Evolutionary conservation across 2,329 filamentous ascomycete genomes (phyloP).

Genomic region (Chaetothyriales sp.): DNA sequence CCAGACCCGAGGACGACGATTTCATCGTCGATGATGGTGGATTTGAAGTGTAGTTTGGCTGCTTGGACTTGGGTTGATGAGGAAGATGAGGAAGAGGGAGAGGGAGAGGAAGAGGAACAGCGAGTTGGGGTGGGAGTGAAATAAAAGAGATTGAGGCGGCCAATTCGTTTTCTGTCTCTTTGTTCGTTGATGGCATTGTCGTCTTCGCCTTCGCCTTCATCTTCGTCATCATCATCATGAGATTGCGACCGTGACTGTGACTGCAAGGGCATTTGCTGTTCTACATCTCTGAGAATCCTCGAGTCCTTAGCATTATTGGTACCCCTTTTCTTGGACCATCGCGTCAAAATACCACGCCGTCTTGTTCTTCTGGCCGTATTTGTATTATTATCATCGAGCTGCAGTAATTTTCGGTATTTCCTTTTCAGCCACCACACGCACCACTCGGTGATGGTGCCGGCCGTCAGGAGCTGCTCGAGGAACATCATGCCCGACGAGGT

Average conservation of each 20-base stretch:
- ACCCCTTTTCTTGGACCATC: background rate
- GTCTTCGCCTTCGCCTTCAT: too few relatives aligned
- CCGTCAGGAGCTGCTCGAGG: constrained; percentile 66
- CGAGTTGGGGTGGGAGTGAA: background rate
- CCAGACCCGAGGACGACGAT: constrained; percentile 62
- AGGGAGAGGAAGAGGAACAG: background rate
- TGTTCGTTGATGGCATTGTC: too few relatives aligned
- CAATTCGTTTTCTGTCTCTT: too few relatives aligned
- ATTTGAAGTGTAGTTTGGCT: constrained; percentile 59
- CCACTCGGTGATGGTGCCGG: constrained; percentile 56
- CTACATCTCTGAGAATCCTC: background rate
- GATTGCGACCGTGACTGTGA: background rate
- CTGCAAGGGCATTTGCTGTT: background rate
- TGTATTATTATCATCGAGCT: background rate
- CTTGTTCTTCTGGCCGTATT: background rate
- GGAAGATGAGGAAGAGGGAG: too few relatives aligned
- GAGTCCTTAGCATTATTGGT: background rate
- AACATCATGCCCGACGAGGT: constrained; percentile 61
- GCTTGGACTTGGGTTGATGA: background rate
- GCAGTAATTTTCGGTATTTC: constrained; percentile 3
- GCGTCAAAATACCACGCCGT: background rate
- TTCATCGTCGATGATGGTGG: constrained; percentile 57
- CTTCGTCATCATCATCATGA: background rate
- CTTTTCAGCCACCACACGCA: constrained; percentile 37
- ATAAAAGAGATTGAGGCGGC: background rate